phyloP scores from a whole-genome alignment of 345 rosid genomes.

The Syzygium grande region DNA sequence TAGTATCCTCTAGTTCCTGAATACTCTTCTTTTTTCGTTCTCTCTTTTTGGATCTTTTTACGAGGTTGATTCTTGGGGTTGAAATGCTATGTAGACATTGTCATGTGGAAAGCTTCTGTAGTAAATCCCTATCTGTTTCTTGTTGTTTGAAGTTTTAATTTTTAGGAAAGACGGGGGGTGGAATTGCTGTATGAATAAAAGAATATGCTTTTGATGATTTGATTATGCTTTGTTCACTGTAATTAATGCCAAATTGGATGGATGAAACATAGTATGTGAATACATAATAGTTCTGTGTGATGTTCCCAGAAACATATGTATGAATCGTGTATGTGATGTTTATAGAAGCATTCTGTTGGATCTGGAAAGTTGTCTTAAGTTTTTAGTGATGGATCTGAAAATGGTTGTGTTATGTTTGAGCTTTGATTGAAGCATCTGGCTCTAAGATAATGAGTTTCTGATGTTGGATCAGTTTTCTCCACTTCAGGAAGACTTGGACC shows the following conservation, averaged over 20 bases:
- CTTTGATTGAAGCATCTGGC: neutral
- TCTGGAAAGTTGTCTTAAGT: neutral
- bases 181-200: neutral
- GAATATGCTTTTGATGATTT: neutral
- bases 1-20: neutral
- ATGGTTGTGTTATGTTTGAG: neutral
- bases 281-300: neutral
- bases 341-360: neutral
- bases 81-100: neutral
- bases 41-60: neutral
- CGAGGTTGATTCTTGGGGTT: neutral
- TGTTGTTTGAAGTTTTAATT: neutral
- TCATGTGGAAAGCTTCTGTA: neutral
- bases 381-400: neutral
- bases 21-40: neutral
- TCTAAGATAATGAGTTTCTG: neutral
- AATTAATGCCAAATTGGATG: neutral
- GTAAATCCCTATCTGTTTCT: neutral
- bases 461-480: neutral
- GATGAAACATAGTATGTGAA: neutral
- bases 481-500: neutral
- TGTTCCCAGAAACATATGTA: neutral
- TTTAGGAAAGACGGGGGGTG: neutral
- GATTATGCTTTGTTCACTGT: neutral
- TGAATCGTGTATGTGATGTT: neutral